A percentile compares a stretch with the other conserved stretches of the same genome.
Conservation (phyloP, 2,329 filamentous ascomycete species). For the Aspergillus sp. region DNA sequence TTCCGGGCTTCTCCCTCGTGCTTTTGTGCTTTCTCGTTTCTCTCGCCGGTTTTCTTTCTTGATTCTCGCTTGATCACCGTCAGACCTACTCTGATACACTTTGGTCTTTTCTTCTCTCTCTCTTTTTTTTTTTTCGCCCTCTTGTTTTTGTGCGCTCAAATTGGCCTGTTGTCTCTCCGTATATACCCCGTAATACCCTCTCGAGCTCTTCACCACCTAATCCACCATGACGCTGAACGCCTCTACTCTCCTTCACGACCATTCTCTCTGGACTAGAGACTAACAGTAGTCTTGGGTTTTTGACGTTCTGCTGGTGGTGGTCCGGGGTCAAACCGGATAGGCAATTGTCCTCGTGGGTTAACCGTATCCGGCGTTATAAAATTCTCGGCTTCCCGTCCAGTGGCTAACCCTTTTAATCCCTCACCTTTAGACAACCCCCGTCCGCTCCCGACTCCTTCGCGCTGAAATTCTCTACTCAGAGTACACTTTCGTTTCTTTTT, state of each 20-base stretch:
- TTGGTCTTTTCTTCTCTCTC: background rate
- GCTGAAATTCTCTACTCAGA: no score
- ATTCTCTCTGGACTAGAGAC: background rate
- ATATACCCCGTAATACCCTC: no score
- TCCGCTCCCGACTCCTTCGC: background rate
- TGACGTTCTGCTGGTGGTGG: background rate
- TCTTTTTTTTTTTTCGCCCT: background rate
- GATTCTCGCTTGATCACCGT: no score
- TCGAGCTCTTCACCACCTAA: background rate
- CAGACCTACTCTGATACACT: no score
- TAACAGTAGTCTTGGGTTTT: background rate
- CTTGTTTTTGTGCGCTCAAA: background rate
- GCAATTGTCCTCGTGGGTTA: background rate
- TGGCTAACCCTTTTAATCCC: background rate
- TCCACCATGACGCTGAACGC: slow-evolving; percentile 1
- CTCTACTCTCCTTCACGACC: background rate
- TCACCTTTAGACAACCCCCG: background rate
- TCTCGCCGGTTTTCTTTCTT: background rate
- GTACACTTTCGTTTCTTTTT: no score
- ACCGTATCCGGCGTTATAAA: background rate
- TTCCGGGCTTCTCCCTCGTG: no score
- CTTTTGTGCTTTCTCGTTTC: background rate
- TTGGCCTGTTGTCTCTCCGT: background rate
- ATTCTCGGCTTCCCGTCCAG: no score
- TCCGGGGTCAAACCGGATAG: background rate